A percentile compares a stretch with the other conserved stretches of the same genome.
These are phyloP conservation scores for Mallotus japonicus DNA, from an alignment of 441 rosid genomes.

Conservation along the genomic window DNA sequence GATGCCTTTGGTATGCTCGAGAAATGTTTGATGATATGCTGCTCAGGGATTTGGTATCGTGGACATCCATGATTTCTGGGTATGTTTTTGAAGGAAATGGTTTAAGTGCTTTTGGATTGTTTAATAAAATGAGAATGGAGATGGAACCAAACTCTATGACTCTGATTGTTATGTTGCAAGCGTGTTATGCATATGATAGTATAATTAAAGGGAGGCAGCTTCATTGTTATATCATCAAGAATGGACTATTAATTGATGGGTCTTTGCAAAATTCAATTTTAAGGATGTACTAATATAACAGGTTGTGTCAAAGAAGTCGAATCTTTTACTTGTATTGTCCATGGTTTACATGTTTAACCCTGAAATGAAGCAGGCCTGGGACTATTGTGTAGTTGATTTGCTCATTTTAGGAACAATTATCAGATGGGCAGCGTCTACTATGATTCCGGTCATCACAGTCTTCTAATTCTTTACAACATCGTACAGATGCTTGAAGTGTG, in stretches of 20 bases:
- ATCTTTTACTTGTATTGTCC: constrained; percentile 67
- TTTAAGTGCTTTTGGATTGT: constrained; percentile 23
- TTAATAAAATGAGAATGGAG: constrained; percentile 32
- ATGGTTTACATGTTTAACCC: constrained; percentile 85
- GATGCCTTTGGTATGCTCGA: constrained; percentile 14
- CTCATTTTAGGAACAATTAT: constrained; percentile 59
- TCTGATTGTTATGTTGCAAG: constrained; percentile 25
- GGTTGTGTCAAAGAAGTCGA: constrained; percentile 18
- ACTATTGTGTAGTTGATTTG: constrained; percentile 65
- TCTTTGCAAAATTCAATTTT: constrained; percentile 33
- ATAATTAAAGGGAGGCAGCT: constrained; percentile 14
- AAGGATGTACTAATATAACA: constrained; percentile 17
- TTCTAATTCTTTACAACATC: constrained; percentile 68
- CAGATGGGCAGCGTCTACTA: constrained; percentile 70
- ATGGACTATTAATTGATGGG: constrained; percentile 19
- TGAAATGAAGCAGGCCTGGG: constrained; percentile 48
- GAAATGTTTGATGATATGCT: constrained; percentile 35
- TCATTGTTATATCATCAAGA: constrained; percentile 20
- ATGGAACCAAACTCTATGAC: constrained; percentile 28
- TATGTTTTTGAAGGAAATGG: constrained; percentile 27
- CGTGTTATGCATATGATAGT: constrained; percentile 6
- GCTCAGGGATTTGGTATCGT: constrained; percentile 38
- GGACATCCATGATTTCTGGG: constrained; percentile 37
- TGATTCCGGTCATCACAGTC: constrained; percentile 84
- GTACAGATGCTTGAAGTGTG: constrained; percentile 61